Percentiles rank a stretch among this genome's conserved stretches.
phyloP scores from a whole-genome alignment of 2,329 filamentous ascomycete species.

The Colletotrichum sublineola region DNA sequence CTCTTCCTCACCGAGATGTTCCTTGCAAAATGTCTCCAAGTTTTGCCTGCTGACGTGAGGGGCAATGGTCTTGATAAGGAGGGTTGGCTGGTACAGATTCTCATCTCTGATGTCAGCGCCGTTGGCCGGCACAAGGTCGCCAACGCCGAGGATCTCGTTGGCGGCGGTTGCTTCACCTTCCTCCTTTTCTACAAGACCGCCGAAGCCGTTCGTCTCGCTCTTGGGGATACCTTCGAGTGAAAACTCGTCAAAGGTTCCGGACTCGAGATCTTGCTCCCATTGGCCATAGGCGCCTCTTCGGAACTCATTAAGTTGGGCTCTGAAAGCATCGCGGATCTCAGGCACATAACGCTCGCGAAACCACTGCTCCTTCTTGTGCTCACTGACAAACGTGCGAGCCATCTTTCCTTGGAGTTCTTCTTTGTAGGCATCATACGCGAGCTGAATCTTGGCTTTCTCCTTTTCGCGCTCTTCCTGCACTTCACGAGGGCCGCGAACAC shows the following conservation, averaged over 20 bases:
- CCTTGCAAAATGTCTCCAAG: slow-evolving; percentile 93
- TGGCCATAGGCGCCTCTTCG: slow-evolving; percentile 83
- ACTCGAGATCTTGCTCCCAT: slow-evolving; percentile 90
- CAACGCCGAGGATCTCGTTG: slow-evolving; percentile 92
- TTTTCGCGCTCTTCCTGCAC: slow-evolving; percentile 81
- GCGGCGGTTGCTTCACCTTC: slow-evolving; percentile 93
- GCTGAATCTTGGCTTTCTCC: slow-evolving; percentile 83
- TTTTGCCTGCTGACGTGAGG: slow-evolving; percentile 95
- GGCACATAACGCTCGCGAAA: slow-evolving; percentile 95
- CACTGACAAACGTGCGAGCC: slow-evolving; percentile 89
- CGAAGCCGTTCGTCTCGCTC: slow-evolving; percentile 88
- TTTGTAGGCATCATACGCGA: slow-evolving; percentile 75
- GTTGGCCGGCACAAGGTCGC: slow-evolving; percentile 86
- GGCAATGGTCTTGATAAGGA: slow-evolving; percentile 98
- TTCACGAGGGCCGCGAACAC: slow-evolving; percentile 74
- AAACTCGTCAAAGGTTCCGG: slow-evolving; percentile 92
- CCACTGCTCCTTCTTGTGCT: slow-evolving; percentile 97
- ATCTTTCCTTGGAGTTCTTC: slow-evolving; percentile 80
- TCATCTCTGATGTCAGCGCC: slow-evolving; percentile 92
- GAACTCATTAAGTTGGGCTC: slow-evolving; percentile 81
- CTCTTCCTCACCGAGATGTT: slow-evolving; percentile 90
- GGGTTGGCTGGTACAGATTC: slow-evolving; percentile 86
- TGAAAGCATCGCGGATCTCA: slow-evolving; percentile 82
- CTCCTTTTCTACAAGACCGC: slow-evolving; percentile 90
- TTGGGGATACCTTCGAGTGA: slow-evolving; percentile 95